A percentile compares a stretch with the other conserved stretches of the same genome.
Evolutionary conservation across 1,284 basidiomycete species (phyloP).

Genomic region (Exobasidium rhododendri): DNA sequence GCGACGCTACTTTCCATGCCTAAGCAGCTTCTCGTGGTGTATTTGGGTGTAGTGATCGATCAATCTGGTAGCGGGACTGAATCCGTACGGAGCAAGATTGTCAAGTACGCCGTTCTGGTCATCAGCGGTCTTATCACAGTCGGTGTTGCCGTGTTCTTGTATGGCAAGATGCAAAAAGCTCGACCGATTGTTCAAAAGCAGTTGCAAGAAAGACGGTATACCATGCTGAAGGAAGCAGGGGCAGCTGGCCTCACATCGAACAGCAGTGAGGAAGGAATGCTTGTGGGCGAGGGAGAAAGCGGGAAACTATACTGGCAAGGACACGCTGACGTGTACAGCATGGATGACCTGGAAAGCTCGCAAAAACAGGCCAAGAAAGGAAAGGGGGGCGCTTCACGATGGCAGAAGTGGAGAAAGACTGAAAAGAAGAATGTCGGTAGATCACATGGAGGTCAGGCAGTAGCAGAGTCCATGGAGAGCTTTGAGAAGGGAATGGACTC

Average conservation of each 20-base stretch:
- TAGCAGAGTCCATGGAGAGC: not conserved
- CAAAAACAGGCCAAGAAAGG: not conserved
- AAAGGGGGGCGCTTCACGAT: not conserved
- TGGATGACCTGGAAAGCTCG: not conserved
- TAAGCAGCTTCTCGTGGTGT: slow-evolving; percentile 60
- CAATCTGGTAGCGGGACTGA: slow-evolving; percentile 31
- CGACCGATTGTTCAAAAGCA: slow-evolving; percentile 63
- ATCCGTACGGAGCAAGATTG: slow-evolving; percentile 42
- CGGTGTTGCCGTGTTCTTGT: slow-evolving; percentile 78
- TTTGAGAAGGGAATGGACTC: not conserved
- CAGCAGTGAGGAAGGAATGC: not conserved
- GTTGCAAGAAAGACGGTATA: slow-evolving; percentile 68
- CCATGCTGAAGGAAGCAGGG: slow-evolving; percentile 24
- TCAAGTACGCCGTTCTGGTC: slow-evolving; percentile 51
- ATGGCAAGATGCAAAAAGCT: slow-evolving; percentile 69
- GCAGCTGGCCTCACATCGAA: not conserved
- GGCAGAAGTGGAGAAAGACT: not conserved
- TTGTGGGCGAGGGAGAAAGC: not conserved
- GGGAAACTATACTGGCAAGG: slow-evolving; percentile 8
- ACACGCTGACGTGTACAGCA: not conserved
- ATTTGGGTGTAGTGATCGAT: slow-evolving; percentile 49
- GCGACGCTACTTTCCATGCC: slow-evolving; percentile 73
- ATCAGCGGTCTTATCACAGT: slow-evolving; percentile 65
- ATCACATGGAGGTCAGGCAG: not conserved
- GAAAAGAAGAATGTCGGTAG: not conserved